Evolutionary conservation across 2,329 filamentous ascomycete genomes (phyloP).

Genomic region (Colletotrichum cereale): DNA sequence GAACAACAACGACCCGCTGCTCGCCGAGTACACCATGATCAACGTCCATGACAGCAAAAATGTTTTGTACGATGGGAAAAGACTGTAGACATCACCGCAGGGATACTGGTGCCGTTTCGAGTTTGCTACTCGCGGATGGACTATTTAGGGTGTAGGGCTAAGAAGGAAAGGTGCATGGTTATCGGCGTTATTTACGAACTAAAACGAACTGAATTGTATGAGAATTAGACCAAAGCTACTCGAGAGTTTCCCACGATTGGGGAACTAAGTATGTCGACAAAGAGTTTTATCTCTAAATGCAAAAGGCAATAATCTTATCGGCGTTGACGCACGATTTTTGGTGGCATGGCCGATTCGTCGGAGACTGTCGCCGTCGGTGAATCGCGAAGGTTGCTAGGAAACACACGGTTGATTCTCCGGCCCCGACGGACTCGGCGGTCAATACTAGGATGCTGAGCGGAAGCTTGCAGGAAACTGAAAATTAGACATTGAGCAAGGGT

Average conservation of each 20-base stretch:
- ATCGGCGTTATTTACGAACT: constrained; percentile 4
- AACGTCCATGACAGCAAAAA: constrained; percentile 42
- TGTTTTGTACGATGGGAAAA: constrained; percentile 25
- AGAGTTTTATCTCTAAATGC: not conserved
- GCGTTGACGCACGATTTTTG: not conserved
- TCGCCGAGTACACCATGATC: constrained; percentile 45
- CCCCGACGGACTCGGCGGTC: not conserved
- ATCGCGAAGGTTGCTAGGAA: not conserved
- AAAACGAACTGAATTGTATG: not conserved
- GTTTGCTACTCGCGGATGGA: not conserved
- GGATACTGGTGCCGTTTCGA: not conserved
- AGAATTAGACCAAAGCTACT: not conserved
- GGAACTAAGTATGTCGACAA: not conserved
- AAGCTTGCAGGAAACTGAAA: not conserved
- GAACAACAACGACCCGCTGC: constrained; percentile 35
- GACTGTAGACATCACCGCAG: not conserved
- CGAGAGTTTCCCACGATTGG: not conserved
- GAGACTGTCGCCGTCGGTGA: not conserved
- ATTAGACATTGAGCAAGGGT: not conserved
- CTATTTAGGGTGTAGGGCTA: not conserved
- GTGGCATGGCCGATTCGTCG: not conserved
- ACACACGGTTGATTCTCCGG: not conserved
- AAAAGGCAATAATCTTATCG: not conserved
- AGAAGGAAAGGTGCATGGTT: not conserved
- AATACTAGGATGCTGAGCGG: not conserved